phyloP scores from a whole-genome alignment of 78 protist species.

The Mastigamoeba balamuthi region DNA sequence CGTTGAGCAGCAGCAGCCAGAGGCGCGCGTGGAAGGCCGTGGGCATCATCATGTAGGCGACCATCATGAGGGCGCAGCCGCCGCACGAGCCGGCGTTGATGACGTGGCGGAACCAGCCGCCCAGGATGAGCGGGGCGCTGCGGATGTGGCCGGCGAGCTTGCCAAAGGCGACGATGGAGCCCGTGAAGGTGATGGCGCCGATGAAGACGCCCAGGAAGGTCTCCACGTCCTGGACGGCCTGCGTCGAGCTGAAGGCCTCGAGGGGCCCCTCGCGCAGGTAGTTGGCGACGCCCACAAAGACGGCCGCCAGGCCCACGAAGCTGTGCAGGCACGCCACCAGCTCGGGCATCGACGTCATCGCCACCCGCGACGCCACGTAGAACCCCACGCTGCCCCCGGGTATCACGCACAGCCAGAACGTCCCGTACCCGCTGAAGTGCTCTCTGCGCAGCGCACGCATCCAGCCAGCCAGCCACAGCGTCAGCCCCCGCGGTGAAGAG shows the following conservation, averaged over 20 bases:
- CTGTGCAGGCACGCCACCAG: constrained; percentile 67
- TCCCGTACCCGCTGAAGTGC: neutral
- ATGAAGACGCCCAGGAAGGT: constrained; percentile 64
- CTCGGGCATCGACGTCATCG: constrained; percentile 66
- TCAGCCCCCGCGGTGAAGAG: too few species aligned
- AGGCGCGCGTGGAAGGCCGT: neutral
- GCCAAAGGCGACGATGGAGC: constrained; percentile 87
- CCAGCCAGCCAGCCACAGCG: too few species aligned
- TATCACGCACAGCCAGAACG: neutral
- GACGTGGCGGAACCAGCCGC: neutral
- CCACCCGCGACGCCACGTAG: constrained; percentile 9
- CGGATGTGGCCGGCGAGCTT: constrained; percentile 74
- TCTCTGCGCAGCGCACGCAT: neutral
- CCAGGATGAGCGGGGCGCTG: neutral
- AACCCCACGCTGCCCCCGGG: constrained; percentile 42
- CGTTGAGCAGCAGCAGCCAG: neutral
- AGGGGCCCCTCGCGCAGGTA: neutral
- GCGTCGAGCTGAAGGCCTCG: neutral
- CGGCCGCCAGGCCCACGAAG: constrained; percentile 78
- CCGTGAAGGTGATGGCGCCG: constrained; percentile 83
- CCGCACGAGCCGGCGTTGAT: neutral
- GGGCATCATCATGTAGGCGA: neutral
- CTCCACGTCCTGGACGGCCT: neutral
- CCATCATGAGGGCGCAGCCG: neutral
- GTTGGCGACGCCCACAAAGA: constrained; percentile 2